Evolutionary conservation across 2,329 filamentous ascomycete genomes (phyloP), one percentile per base, ranked within the genome.

Genomic region (Ophiostoma montium): DNA sequence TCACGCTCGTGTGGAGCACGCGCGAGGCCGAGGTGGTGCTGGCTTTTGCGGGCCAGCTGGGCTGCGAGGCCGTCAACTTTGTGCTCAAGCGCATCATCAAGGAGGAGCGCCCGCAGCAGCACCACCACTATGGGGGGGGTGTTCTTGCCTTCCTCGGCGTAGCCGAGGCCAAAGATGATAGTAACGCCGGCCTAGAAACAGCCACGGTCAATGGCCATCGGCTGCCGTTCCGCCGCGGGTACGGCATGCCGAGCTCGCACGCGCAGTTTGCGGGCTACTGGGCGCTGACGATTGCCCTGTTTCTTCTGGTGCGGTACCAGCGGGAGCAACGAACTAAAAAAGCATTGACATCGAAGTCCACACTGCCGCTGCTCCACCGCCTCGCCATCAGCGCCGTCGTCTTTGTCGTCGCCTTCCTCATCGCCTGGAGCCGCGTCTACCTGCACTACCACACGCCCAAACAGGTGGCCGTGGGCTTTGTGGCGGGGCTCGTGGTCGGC

Each of bases 211-310:
- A 21, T n/a, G 30, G 42, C 35, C 50, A 39, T 3, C 50, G 39
- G 3, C 44, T 49, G 30, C 53, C 51, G 5, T 43, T 53, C 31
- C 53, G 45, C 16, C 44, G 47, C 18, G 92, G 92, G 55, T 98
- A 98, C 62, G 94, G 92, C 58, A 98, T 98, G 94, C 92, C 92
- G 48, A 75, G 70, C 55, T 95, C 89, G 35, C 92, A 98, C 67
- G 85, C 92, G 9, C 92, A 98, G 68, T 98, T 95, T 63, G 84
- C 90, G 53, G 76, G 84, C 50, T 98, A 87, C 70, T 96, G 95
- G 75, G 83, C 86, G 51, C 69, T 94, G 50, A 92, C 85, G 54
- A 68, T 96, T 52, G 72, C 78, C 21, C 71, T 98, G 18, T 96
- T 96, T 69, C 74, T 98, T 41, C 74, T 95, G 42, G 70, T 89